Evolutionary conservation across 1,284 basidiomycete species (phyloP).

Genomic region (Trametes pubescens): DNA sequence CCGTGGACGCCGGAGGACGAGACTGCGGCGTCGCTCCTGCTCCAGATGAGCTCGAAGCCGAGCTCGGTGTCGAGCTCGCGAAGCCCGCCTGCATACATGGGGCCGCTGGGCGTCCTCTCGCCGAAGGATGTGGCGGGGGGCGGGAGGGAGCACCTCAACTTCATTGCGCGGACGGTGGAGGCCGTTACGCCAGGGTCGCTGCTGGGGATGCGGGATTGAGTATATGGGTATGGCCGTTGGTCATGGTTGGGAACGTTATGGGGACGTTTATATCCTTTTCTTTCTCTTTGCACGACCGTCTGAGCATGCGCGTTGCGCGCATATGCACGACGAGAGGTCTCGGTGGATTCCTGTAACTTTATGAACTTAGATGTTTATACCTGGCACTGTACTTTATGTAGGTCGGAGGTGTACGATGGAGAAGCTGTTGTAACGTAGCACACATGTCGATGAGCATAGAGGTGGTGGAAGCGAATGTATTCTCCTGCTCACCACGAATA

Average conservation of each 20-base stretch:
- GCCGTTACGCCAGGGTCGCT: conserved; percentile 29
- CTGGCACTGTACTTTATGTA: conserved; percentile 13
- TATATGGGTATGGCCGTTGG: too few species aligned
- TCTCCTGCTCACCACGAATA: too few species aligned
- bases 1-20: conserved; percentile 73
- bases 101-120: conserved; percentile 7
- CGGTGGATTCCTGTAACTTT: conserved; percentile 17
- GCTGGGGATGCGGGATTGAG: conserved; percentile 32
- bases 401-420: neutral
- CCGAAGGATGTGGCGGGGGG: conserved; percentile 18
- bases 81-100: conserved; percentile 3
- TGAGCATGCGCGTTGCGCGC: neutral
- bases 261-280: neutral
- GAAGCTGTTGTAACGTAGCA: neutral
- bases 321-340: too few species aligned
- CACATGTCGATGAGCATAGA: too few species aligned
- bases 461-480: too few species aligned
- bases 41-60: conserved; percentile 63
- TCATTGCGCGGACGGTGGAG: conserved; percentile 17
- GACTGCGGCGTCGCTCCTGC: conserved; percentile 67
- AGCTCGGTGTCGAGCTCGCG: conserved; percentile 29
- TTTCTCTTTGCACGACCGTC: neutral
- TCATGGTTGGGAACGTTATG: neutral
- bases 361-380: conserved; percentile 1
- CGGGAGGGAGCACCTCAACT: conserved; percentile 1